These are phyloP conservation scores for Suillus ampliporus DNA, from an alignment of 768 basidiomycete species.

Conservation along the genomic window DNA sequence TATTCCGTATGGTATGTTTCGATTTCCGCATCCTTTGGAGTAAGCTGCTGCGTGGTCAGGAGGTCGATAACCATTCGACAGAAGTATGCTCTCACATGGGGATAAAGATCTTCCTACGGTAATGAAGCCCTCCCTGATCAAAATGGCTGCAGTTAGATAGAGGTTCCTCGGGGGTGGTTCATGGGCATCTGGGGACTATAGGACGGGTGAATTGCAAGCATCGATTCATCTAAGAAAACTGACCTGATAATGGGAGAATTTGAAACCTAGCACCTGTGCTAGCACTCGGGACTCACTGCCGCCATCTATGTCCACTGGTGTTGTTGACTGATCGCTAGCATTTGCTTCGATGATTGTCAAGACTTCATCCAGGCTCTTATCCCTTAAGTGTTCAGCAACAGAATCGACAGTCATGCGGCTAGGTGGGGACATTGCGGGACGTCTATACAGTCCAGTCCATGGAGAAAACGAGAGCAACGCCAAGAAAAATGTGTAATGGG, in stretches of 20 bases:
- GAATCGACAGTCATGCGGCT: slow-evolving; percentile 45
- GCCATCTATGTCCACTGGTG: slow-evolving; percentile 19
- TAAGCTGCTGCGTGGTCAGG: slow-evolving; percentile 52
- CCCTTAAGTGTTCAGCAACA: slow-evolving; percentile 50
- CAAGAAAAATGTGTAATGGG: slow-evolving; percentile 90
- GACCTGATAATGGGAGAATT: slow-evolving; percentile 91
- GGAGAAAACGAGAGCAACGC: slow-evolving; percentile 86
- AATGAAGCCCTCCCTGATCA: slow-evolving; percentile 91
- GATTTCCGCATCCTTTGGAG: slow-evolving; percentile 82
- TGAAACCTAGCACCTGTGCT: slow-evolving; percentile 97
- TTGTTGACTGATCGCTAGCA: slow-evolving; percentile 6
- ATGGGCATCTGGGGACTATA: slow-evolving; percentile 59
- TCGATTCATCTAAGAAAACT: slow-evolving; percentile 22
- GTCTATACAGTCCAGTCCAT: slow-evolving; percentile 68
- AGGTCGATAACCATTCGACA: slow-evolving; percentile 8
- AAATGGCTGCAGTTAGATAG: slow-evolving; percentile 81
- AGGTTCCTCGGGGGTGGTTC: slow-evolving; percentile 74
- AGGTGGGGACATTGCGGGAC: slow-evolving; percentile 31
- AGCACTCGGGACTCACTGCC: slow-evolving; percentile 61
- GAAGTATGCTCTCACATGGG: slow-evolving; percentile 68
- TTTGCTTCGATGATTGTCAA: slow-evolving; percentile 55
- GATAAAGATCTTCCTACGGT: slow-evolving; percentile 87
- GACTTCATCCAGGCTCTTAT: slow-evolving; percentile 72
- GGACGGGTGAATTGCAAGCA: slow-evolving; percentile 3
- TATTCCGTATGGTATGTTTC: slow-evolving; percentile 68